These are phyloP conservation scores for Xylaria sp. DNA, from an alignment of 2,329 filamentous ascomycete genomes.

Conservation along the genomic window DNA sequence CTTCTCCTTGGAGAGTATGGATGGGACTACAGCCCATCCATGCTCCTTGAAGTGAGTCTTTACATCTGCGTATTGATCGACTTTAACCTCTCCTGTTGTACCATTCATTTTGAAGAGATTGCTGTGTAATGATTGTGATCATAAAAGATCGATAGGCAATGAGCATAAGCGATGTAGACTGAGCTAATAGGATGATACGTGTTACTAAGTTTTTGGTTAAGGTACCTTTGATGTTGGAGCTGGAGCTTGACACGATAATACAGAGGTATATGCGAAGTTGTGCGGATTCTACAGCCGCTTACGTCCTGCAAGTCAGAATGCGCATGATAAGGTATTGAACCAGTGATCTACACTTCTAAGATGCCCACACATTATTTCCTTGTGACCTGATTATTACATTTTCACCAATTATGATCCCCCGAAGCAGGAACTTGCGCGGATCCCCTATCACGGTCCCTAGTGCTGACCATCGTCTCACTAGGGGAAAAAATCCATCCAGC, in stretches of 20 bases:
- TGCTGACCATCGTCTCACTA: not conserved
- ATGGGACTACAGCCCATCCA: constrained; percentile 19
- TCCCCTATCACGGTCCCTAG: not conserved
- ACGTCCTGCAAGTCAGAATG: not conserved
- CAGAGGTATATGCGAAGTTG: not conserved
- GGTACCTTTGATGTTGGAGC: not conserved
- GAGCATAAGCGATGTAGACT: not conserved
- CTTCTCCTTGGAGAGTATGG: constrained; percentile 16
- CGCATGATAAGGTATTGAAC: not conserved
- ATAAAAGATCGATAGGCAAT: not conserved
- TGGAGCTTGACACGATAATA: not conserved
- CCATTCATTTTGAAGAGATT: constrained; percentile 14
- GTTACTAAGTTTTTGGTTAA: too few species aligned
- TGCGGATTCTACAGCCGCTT: not conserved
- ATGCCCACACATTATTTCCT: not conserved
- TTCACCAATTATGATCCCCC: not conserved
- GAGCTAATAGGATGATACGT: not conserved
- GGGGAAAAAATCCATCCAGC: too few species aligned
- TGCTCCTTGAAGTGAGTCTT: constrained; percentile 23
- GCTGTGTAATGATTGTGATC: not conserved
- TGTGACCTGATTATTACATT: not conserved
- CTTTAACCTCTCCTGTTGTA: not conserved
- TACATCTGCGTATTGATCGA: constrained; percentile 3
- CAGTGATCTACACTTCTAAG: not conserved
- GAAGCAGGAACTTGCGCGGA: not conserved